These are phyloP conservation scores for Jasminum sambac DNA, from an alignment of 257 asterid genomes.

Conservation along the genomic window DNA sequence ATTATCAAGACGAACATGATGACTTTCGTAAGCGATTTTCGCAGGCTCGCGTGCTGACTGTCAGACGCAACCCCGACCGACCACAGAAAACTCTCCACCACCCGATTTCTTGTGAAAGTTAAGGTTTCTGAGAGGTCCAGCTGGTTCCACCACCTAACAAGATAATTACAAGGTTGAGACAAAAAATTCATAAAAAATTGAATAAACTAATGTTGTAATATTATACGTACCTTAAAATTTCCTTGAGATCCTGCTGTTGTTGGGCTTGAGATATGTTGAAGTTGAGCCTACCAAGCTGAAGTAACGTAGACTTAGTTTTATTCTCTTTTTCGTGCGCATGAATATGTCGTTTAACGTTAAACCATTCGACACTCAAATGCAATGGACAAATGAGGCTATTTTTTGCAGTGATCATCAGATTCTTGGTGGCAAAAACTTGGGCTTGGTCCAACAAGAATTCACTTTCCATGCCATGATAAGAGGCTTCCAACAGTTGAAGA, in stretches of 20 bases:
- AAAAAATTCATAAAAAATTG: too few species aligned
- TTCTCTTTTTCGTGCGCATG: constrained; percentile 12
- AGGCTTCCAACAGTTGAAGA: constrained; percentile 50
- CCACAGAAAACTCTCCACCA: constrained; percentile 53
- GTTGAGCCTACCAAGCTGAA: constrained; percentile 50
- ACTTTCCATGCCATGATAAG: constrained; percentile 38
- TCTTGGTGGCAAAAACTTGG: constrained; percentile 11
- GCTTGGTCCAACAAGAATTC: constrained; percentile 36
- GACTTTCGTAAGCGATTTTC: constrained; percentile 59
- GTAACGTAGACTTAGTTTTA: constrained; percentile 20
- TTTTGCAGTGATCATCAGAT: constrained; percentile 1
- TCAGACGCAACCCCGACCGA: constrained; percentile 56
- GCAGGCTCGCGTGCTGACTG: constrained; percentile 40
- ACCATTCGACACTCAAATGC: constrained; percentile 57
- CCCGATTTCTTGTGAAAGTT: constrained; percentile 51
- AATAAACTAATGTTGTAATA: neutral
- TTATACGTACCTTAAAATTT: constrained; percentile 39
- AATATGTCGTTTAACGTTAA: constrained; percentile 39
- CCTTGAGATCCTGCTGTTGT: constrained; percentile 58
- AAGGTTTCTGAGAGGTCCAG: constrained; percentile 34
- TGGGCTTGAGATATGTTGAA: constrained; percentile 54
- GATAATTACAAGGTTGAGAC: neutral
- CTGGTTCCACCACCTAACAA: constrained; percentile 57
- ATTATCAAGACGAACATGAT: constrained; percentile 38
- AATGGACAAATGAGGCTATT: constrained; percentile 23